A percentile compares a stretch with the other conserved stretches of the same genome.
Conservation (phyloP, 371 early-diverging fungal genomes). For the Actinomortierella ambigua region DNA sequence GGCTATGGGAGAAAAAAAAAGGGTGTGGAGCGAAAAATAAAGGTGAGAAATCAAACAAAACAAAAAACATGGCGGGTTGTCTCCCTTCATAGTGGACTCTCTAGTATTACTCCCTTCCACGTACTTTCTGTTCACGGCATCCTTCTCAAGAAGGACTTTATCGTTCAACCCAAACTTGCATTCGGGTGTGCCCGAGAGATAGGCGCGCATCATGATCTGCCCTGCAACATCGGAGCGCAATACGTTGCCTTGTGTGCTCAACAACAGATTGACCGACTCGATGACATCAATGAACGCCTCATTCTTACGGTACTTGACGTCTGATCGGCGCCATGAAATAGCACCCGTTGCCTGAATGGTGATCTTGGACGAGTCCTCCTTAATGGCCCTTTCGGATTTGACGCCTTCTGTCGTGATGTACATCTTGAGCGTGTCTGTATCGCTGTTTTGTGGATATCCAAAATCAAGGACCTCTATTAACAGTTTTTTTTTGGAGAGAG, state of each 20-base stretch:
- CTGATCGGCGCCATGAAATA: slow-evolving; percentile 86
- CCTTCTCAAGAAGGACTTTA: slow-evolving; percentile 77
- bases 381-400: slow-evolving; percentile 74
- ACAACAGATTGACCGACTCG: slow-evolving; percentile 84
- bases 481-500: background rate
- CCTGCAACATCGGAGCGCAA: slow-evolving; percentile 84
- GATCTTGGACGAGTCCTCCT: slow-evolving; percentile 77
- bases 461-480: slow-evolving; percentile 85
- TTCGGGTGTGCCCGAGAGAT: slow-evolving; percentile 79
- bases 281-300: slow-evolving; percentile 92
- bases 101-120: too few species aligned
- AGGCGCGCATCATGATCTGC: slow-evolving; percentile 78
- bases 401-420: slow-evolving; percentile 91
- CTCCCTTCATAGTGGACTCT: background rate
- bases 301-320: slow-evolving; percentile 90
- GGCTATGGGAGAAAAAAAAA: slow-evolving; percentile 15
- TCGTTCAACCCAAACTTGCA: slow-evolving; percentile 88
- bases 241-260: slow-evolving; percentile 80
- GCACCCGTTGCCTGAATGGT: slow-evolving; percentile 93
- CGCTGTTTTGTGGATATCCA: slow-evolving; percentile 92
- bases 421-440: slow-evolving; percentile 86
- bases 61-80: background rate
- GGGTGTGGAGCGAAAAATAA: background rate
- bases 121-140: slow-evolving; percentile 48
- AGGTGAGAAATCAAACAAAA: background rate